Evolutionary conservation across 2,329 filamentous ascomycete species (phyloP).

Genomic region (Aspergillus sp.): DNA sequence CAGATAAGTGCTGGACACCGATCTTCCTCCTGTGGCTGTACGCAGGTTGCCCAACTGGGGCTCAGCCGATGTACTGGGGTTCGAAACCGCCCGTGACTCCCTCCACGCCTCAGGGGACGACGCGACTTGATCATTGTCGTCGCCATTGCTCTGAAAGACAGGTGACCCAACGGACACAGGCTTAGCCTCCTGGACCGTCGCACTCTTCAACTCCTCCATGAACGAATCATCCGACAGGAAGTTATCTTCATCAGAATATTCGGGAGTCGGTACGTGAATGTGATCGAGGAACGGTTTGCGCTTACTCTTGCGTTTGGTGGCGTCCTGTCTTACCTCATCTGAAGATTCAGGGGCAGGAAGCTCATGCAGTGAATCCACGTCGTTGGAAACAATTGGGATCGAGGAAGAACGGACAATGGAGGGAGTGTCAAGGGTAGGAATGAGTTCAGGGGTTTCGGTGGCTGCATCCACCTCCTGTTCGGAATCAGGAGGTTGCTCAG

Average conservation of each 20-base stretch:
- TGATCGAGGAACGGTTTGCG: constrained; percentile 41
- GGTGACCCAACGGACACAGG: constrained; percentile 65
- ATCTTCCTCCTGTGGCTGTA: constrained; percentile 27
- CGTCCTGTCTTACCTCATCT: constrained; percentile 12
- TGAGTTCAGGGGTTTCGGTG: constrained; percentile 10
- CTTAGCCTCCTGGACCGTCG: constrained; percentile 74
- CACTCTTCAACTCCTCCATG: constrained; percentile 76
- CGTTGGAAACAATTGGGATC: constrained; percentile 13
- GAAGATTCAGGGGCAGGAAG: constrained; percentile 14
- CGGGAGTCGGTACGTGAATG: constrained; percentile 39
- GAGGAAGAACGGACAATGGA: constrained; percentile 12
- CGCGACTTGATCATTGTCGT: constrained; percentile 20
- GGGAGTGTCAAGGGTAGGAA: constrained; percentile 11
- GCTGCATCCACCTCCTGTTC: constrained; percentile 11
- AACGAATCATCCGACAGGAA: constrained; percentile 59
- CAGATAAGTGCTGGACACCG: constrained; percentile 30
- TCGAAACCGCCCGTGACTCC: constrained; percentile 34
- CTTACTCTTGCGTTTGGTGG: constrained; percentile 23
- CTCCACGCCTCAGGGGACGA: constrained; percentile 24
- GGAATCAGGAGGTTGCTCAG: constrained; percentile 9
- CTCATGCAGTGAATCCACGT: constrained; percentile 15
- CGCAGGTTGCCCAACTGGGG: constrained; percentile 20
- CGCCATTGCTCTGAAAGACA: constrained; percentile 42
- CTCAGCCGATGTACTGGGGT: constrained; percentile 24
- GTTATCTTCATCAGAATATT: constrained; percentile 37